Evolutionary conservation across 2,329 filamentous ascomycete genomes (phyloP), one percentile per base, ranked within the genome.

Genomic region (Apiospora kogelbergensis): DNA sequence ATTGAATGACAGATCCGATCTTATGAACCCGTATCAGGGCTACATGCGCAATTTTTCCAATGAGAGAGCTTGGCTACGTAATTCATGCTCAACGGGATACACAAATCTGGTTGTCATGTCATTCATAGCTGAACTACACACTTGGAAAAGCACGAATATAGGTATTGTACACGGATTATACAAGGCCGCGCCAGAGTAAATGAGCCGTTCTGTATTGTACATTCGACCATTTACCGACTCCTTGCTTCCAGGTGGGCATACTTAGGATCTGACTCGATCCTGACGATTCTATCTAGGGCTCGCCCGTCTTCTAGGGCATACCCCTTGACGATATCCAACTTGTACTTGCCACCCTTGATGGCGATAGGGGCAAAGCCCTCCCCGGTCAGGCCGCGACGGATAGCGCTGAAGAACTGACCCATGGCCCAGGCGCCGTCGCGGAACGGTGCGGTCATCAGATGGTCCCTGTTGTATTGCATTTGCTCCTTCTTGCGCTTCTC

Each of bases 281-380:
- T 75, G 41, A 87, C 82, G 46, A 91, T 74, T 71, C 85, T 83
- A 78, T 91, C 89, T 67, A 91, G 76, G 3, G 86, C 86, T 68
- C 81, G 82, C 57, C 90, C 90, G 4, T 85, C 81, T 48, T 91
- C 89, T 65, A 90, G 81, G 26, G 86, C 86, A 80, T 87, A 89
- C 0, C 86, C 88, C 46, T 83, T 83, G 2, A 81, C 81, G 20
- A 89, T 81, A 72, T 90, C 89, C 26, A 91, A 76, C 80, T 89
- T 90, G 76, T 87, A 89, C 67, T 79, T 77, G 42, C 80, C 76
- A 22, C 81, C 84, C 13, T 84, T 79, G 17, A 89, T 79, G 66
- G 76, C 77, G 65, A 91, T 79, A 68, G 82, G 80, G 46, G 84
- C 81, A 70, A 88, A 90, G 0, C 88, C 89, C 68, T 87, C 86